These are phyloP conservation scores for Termitomyces sp. DNA, from an alignment of 768 basidiomycete genomes.

Conservation along the genomic window DNA sequence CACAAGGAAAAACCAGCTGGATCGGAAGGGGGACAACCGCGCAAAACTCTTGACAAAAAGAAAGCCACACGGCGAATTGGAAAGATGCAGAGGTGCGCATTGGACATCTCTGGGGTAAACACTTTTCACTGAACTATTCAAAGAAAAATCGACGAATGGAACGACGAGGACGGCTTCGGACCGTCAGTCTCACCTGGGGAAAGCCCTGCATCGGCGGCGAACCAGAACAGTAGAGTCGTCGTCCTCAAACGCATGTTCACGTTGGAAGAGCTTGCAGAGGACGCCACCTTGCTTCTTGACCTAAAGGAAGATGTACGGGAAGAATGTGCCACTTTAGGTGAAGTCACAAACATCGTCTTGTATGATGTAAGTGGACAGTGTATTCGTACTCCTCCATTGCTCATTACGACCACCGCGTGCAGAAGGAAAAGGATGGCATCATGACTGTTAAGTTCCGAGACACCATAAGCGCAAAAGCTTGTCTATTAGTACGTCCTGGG, in stretches of 20 bases:
- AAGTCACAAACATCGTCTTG: slow-evolving; percentile 92
- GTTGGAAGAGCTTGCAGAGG: slow-evolving; percentile 77
- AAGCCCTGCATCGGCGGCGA: slow-evolving; percentile 28
- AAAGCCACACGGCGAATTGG: slow-evolving; percentile 69
- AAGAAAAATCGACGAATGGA: slow-evolving; percentile 93
- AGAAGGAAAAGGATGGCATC: slow-evolving; percentile 91
- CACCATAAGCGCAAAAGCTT: slow-evolving; percentile 88
- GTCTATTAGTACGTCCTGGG: slow-evolving; percentile 63
- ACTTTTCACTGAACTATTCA: neutral
- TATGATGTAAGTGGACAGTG: slow-evolving; percentile 71
- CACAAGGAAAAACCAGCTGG: slow-evolving; percentile 54
- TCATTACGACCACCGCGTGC: slow-evolving; percentile 4
- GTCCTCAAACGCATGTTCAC: slow-evolving; percentile 97
- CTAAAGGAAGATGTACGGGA: slow-evolving; percentile 96
- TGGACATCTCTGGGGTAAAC: neutral
- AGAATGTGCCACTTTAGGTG: slow-evolving; percentile 84
- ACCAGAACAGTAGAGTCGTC: slow-evolving; percentile 72
- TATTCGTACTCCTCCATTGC: neutral
- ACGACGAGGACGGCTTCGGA: slow-evolving; percentile 90
- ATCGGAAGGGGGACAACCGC: slow-evolving; percentile 38
- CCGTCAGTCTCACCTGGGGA: slow-evolving; percentile 59
- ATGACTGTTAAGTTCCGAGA: slow-evolving; percentile 98
- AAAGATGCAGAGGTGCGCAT: slow-evolving; percentile 76
- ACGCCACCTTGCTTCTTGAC: slow-evolving; percentile 80
- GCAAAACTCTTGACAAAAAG: slow-evolving; percentile 73